phyloP scores from a whole-genome alignment of 306 rosid species.

The Mimosa pudica region DNA sequence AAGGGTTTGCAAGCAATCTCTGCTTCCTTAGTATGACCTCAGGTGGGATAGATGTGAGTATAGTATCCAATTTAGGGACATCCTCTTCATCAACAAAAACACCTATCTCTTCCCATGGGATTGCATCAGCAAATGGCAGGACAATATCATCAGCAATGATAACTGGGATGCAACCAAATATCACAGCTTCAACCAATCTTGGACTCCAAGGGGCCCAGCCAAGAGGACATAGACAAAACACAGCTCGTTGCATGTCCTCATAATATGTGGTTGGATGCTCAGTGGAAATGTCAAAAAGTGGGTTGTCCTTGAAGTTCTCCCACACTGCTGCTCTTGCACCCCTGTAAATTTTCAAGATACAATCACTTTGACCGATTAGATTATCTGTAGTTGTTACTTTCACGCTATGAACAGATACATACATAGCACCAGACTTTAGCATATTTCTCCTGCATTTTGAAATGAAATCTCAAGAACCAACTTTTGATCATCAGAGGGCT shows the following conservation, averaged over 20 bases:
- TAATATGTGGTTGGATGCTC: slow-evolving; percentile 95
- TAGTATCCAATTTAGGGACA: slow-evolving; percentile 83
- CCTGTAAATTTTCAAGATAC: slow-evolving; percentile 44
- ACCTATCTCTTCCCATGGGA: slow-evolving; percentile 97
- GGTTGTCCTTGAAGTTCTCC: slow-evolving; percentile 97
- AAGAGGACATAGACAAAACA: slow-evolving; percentile 93
- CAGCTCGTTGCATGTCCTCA: slow-evolving; percentile 98
- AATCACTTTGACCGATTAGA: slow-evolving; percentile 34
- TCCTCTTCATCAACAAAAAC: slow-evolving; percentile 83
- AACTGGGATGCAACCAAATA: slow-evolving; percentile 97
- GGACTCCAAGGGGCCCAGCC: slow-evolving; percentile 99
- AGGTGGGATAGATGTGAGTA: slow-evolving; percentile 82
- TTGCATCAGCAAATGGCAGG: slow-evolving; percentile 95
- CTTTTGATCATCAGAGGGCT: slow-evolving; percentile 11
- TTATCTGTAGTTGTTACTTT: slow-evolving; percentile 10
- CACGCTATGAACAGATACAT: slow-evolving; percentile 17
- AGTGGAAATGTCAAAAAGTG: slow-evolving; percentile 86
- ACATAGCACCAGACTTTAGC: slow-evolving; percentile 13
- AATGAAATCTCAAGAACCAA: slow-evolving; percentile 9
- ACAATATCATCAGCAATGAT: slow-evolving; percentile 96
- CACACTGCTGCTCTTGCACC: slow-evolving; percentile 96
- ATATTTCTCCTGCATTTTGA: slow-evolving; percentile 11
- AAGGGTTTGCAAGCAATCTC: slow-evolving; percentile 94
- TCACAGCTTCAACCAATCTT: slow-evolving; percentile 90
- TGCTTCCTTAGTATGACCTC: slow-evolving; percentile 85